Evolutionary conservation across 768 basidiomycete genomes (phyloP), one percentile per base, ranked within the genome.

Genomic region (Coprinopsis strossmayeri): DNA sequence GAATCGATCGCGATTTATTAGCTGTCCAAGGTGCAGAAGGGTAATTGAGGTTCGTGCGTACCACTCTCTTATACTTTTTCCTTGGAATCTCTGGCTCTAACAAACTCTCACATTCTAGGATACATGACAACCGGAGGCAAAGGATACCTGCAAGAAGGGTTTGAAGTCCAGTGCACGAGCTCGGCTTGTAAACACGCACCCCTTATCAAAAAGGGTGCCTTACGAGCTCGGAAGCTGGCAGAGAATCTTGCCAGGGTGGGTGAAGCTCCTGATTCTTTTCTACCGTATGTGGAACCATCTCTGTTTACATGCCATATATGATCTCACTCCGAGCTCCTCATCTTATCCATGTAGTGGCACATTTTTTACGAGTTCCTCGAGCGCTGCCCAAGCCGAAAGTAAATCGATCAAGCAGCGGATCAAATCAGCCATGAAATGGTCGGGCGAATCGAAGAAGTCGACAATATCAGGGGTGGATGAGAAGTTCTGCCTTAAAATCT

Each of bases 171-270:
- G 7, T 48, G 46, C 25, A 20, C 2, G 11, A 25, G 15, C 13
- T 13, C 4, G 11, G 11, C 15, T 13, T 48, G 44, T 38, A n/a
- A n/a, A n/a, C 5, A 5, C 5, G 7, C 30, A 11, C 34, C 34
- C 17, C 5, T 3, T 7, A 37, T 46, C 17, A 46, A 7, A 7
- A 24, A 48, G 5, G 46, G 39, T 18, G 18, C 35, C 9, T 18
- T 48, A 13, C 23, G 46, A 12, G 34, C 46, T n/a, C 12, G 34
- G 5, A 54, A 41, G 26, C 52, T 65, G 50, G 46, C 46, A 3
- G 46, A 48, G 25, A 48, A 37, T 32, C 35, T 48, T 3, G 13
- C 46, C 5, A 18, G 45, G 10, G 12, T n/a, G n/a, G 34, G n/a
- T 13, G 34, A 18, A 3, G 34, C 34, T n/a, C 35, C 46, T 2